phyloP scores from a whole-genome alignment of 2,329 filamentous ascomycete species.

The Cladophialophora exuberans region DNA sequence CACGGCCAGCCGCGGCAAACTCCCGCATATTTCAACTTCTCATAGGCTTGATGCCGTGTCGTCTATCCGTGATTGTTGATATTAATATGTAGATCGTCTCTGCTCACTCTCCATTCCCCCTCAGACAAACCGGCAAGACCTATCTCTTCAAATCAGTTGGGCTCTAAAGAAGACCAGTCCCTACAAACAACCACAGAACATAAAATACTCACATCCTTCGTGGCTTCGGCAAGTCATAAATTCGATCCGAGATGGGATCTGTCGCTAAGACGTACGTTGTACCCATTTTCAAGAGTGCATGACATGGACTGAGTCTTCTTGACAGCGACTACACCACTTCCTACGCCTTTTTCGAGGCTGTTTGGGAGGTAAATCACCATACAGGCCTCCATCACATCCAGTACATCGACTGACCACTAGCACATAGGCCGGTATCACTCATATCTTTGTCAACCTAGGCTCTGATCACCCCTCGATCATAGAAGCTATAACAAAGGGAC shows the following conservation, averaged over 20 bases:
- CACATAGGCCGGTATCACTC: conserved; percentile 51
- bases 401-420: conserved; percentile 23
- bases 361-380: conserved; percentile 67
- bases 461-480: conserved; percentile 72
- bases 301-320: conserved; percentile 10
- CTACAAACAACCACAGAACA: neutral
- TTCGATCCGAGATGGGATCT: conserved; percentile 23
- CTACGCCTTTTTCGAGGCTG: conserved; percentile 79
- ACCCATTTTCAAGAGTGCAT: neutral
- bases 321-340: conserved; percentile 65
- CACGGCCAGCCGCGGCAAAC: neutral
- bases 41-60: neutral
- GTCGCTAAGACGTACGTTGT: conserved; percentile 17
- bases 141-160: neutral
- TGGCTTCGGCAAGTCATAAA: neutral
- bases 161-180: neutral
- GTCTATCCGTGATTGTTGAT: conserved; percentile 1
- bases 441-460: conserved; percentile 59
- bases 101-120: neutral
- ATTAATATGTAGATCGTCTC: neutral
- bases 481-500: conserved; percentile 77
- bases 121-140: neutral
- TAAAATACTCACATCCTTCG: neutral
- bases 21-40: neutral
- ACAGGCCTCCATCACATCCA: conserved; percentile 39